A percentile compares a stretch with the other conserved stretches of the same genome.
Evolutionary conservation across 139 green algal genomes (phyloP).

Genomic region (Haematococcus sp.): DNA sequence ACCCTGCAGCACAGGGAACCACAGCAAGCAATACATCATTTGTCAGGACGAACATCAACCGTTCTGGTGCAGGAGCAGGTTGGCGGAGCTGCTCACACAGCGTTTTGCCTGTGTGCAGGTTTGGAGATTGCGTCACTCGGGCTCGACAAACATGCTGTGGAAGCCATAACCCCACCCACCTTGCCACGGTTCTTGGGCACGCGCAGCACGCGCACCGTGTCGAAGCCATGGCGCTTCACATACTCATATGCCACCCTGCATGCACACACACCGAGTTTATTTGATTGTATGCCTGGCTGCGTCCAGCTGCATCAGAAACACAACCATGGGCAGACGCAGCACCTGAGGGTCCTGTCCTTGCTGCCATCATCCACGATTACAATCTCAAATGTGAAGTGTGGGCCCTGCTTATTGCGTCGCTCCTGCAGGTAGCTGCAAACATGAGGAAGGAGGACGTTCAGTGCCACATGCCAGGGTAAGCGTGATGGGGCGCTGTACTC

Average conservation of each 20-base stretch:
- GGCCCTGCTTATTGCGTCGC: slow-evolving; percentile 61
- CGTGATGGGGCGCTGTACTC: too few relatives aligned
- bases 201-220: slow-evolving; percentile 79
- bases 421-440: slow-evolving; percentile 63
- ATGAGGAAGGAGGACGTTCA: background rate
- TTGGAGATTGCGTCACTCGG: background rate
- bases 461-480: too few relatives aligned
- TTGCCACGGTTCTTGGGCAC: slow-evolving; percentile 85
- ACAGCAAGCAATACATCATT: too few relatives aligned
- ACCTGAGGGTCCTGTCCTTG: slow-evolving; percentile 73
- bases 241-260: slow-evolving; percentile 58
- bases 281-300: too few relatives aligned
- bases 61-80: too few relatives aligned
- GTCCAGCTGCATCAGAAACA: too few relatives aligned
- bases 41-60: too few relatives aligned
- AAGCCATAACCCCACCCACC: slow-evolving; percentile 28
- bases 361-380: slow-evolving; percentile 97
- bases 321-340: too few relatives aligned
- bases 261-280: too few relatives aligned
- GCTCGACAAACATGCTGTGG: background rate
- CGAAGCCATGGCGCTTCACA: slow-evolving; percentile 65
- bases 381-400: slow-evolving; percentile 89
- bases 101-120: too few relatives aligned
- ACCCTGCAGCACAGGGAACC: slow-evolving; percentile 38
- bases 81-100: too few relatives aligned